Evolutionary conservation across 2,329 filamentous ascomycete genomes (phyloP).

Genomic region (Zymoseptoria pseudotritici): DNA sequence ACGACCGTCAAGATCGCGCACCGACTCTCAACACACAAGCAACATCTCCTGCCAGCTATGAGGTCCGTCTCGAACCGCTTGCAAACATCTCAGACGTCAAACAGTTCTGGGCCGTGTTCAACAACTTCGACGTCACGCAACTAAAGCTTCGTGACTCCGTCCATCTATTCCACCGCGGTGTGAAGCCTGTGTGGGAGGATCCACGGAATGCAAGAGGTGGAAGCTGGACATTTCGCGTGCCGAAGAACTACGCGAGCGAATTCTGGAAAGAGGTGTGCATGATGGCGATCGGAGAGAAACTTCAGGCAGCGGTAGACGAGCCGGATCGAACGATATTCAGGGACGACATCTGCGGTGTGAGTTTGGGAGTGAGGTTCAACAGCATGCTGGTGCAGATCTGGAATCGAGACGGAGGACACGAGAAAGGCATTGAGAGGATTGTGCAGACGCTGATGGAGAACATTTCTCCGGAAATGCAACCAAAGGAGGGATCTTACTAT

Average conservation of each 20-base stretch:
- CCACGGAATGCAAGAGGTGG: conserved; percentile 78
- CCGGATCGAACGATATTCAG: conserved; percentile 48
- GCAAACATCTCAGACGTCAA: conserved; percentile 40
- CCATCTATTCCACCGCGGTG: conserved; percentile 73
- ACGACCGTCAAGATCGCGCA: conserved; percentile 38
- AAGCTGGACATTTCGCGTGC: conserved; percentile 86
- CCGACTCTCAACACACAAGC: conserved; percentile 11
- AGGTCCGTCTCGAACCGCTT: conserved; percentile 40
- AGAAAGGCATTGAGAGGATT: conserved; percentile 68
- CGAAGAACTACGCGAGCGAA: conserved; percentile 62
- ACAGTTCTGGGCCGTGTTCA: conserved; percentile 46
- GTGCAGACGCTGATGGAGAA: conserved; percentile 65
- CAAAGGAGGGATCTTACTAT: conserved; percentile 57
- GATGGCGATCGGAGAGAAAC: conserved; percentile 73
- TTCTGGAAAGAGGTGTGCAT: conserved; percentile 78
- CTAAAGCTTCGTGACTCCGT: conserved; percentile 60
- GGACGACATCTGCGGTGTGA: conserved; percentile 80
- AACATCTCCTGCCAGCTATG: conserved; percentile 28
- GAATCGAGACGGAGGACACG: conserved; percentile 80
- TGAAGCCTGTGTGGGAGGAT: conserved; percentile 80
- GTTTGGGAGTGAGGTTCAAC: conserved; percentile 81
- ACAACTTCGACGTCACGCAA: conserved; percentile 70
- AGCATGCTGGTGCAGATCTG: conserved; percentile 82
- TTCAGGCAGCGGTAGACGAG: conserved; percentile 59
- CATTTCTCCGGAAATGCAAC: conserved; percentile 63